Evolutionary conservation across 805 yeast species (phyloP).

Genomic region (Myxozyma mucilagina): DNA sequence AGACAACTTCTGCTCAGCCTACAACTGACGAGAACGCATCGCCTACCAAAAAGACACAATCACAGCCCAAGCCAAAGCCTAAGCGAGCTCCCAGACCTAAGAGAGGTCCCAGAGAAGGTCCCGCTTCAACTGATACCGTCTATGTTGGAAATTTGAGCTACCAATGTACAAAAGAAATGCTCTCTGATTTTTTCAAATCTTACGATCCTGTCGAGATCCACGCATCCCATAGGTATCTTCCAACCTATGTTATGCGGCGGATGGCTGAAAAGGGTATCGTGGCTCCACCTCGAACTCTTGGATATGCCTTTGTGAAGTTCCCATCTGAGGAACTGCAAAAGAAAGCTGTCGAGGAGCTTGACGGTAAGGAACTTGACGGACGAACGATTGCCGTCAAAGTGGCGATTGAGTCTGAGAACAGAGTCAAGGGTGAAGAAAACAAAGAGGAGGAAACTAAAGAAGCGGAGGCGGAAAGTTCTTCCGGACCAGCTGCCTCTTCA

Average conservation of each 20-base stretch:
- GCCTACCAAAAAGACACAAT: constrained; percentile 2
- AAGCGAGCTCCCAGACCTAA: constrained; percentile 19
- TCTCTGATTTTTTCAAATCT: constrained; percentile 36
- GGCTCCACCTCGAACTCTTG: constrained; percentile 54
- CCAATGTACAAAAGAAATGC: constrained; percentile 38
- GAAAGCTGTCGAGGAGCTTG: constrained; percentile 68
- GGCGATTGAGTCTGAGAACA: constrained; percentile 59
- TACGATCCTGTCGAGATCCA: constrained; percentile 59
- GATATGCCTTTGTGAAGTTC: constrained; percentile 63
- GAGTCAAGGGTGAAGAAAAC: constrained; percentile 31
- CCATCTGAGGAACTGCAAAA: constrained; percentile 61
- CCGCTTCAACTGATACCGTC: constrained; percentile 57
- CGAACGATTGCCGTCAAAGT: constrained; percentile 65
- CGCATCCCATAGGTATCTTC: constrained; percentile 56
- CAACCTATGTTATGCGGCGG: constrained; percentile 47
- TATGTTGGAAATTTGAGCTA: constrained; percentile 63
- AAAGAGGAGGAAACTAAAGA: background rate
- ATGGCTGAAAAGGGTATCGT: constrained; percentile 46
- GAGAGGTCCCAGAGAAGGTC: constrained; percentile 48
- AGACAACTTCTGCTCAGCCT: background rate
- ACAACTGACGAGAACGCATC: constrained; percentile 12
- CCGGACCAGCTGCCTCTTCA: background rate
- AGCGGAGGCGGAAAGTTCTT: constrained; percentile 7
- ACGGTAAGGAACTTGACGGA: constrained; percentile 63
- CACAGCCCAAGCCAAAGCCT: constrained; percentile 1